Evolutionary conservation across 805 yeast species (phyloP).

Genomic region (Dipodascus albidus): DNA sequence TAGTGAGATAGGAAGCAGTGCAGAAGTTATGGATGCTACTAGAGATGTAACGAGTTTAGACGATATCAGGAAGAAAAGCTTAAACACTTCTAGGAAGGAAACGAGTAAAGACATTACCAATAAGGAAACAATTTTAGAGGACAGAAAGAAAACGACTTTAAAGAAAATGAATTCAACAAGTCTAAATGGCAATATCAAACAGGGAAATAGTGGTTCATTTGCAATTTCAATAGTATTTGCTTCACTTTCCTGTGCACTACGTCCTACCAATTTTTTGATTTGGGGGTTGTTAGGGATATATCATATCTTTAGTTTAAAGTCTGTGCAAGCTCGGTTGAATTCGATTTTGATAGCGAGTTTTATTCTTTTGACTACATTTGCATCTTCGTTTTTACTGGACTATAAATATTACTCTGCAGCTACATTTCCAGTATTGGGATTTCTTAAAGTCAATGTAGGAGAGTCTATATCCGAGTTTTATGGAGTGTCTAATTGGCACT

Average conservation of each 20-base stretch:
- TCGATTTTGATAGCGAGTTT: conserved; percentile 17
- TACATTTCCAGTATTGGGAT: conserved; percentile 55
- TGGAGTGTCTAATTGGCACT: conserved; percentile 77
- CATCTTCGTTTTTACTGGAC: conserved; percentile 39
- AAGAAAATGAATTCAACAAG: too few species aligned
- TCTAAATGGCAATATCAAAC: too few species aligned
- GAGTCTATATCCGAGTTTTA: conserved; percentile 68
- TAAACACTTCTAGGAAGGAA: background rate
- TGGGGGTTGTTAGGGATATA: conserved; percentile 56
- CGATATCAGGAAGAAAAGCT: too few species aligned
- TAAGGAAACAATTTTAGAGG: background rate
- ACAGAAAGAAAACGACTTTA: too few species aligned
- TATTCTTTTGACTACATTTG: conserved; percentile 22
- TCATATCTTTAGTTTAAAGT: conserved; percentile 12
- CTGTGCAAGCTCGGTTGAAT: conserved; percentile 8
- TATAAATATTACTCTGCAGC: conserved; percentile 40
- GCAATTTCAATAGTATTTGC: conserved; percentile 39
- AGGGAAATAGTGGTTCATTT: conserved; percentile 17
- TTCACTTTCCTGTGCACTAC: conserved; percentile 49
- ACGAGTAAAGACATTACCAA: background rate
- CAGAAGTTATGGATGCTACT: too few species aligned
- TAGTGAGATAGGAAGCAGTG: too few species aligned
- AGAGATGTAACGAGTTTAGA: too few species aligned
- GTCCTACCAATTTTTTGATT: conserved; percentile 75
- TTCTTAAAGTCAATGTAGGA: conserved; percentile 66